Evolutionary conservation across 75 land plant genomes (phyloP), one percentile per base, ranked within the genome.

Genomic region (Cryptomeria japonica): DNA sequence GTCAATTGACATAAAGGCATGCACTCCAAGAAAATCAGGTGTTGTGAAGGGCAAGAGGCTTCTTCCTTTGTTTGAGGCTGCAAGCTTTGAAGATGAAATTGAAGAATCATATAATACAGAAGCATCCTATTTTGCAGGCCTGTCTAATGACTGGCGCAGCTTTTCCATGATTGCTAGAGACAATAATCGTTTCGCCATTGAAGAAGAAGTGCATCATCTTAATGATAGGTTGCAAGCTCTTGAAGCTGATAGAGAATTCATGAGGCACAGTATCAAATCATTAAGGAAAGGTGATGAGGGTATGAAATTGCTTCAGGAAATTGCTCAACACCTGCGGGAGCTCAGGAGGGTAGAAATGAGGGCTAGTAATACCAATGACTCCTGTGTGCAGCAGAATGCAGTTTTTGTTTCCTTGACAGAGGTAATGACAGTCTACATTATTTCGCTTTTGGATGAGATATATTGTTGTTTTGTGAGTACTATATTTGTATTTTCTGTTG

Each of bases 271-370:
- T 44, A 73, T 92, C 16, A 78, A 89, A 19, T 87, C 91, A 25
- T 84, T 93, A 37, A 85, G 78, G 53, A 88, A 88, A 91, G 95
- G 93, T 46, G 89, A 86, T 68, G 90, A 89, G 14, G 94, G 94
- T n/a, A 55, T 89, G 83, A 79, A 86, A 15, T 84, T 89, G 64
- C 68, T 93, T 64, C 88, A 89, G 39, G 92, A 92, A 76, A 87
- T 92, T 68, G 87, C 87, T 46, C 87, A 88, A 68, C 92, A 91
- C 47, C 85, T 92, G 12, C 85, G 88, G 79, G 93, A 92, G 82
- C 28, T 92, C n/a, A 25, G 92, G 80, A 88, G 82, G 73, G 83
- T 91, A 75, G 77, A 75, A 22, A 86, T 41, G 49, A 75, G 84
- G 42, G 83, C 87, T n/a, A 56, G 64, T 85, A 85, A 37, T 37